phyloP scores from a whole-genome alignment of 805 yeast species.

The Kockiozyma suomiensis region DNA sequence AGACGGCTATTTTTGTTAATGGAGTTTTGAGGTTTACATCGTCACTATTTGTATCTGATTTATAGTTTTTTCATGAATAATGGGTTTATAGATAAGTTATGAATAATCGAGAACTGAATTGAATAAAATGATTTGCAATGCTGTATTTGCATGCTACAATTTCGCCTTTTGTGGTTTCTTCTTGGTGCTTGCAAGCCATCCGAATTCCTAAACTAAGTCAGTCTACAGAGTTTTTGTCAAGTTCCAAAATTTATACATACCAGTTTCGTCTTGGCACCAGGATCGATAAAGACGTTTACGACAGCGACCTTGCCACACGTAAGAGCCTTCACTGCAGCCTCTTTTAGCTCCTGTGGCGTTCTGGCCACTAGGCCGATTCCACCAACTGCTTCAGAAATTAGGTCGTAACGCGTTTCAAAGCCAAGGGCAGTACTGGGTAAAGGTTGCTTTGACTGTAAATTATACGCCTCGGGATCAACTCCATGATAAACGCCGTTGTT shows the following conservation, averaged over 20 bases:
- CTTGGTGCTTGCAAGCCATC: conserved; percentile 64
- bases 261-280: conserved; percentile 57
- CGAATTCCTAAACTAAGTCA: conserved; percentile 47
- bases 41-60: background rate
- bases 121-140: background rate
- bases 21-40: background rate
- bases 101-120: background rate
- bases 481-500: conserved; percentile 77
- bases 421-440: conserved; percentile 65
- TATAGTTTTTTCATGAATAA: background rate
- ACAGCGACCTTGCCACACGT: conserved; percentile 47
- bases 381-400: conserved; percentile 58
- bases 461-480: conserved; percentile 43
- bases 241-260: conserved; percentile 25
- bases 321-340: conserved; percentile 45
- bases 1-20: background rate
- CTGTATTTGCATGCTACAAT: background rate
- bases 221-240: background rate
- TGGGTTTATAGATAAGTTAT: background rate
- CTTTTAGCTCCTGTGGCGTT: conserved; percentile 47
- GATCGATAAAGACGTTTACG: conserved; percentile 63
- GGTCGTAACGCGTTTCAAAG: conserved; percentile 59
- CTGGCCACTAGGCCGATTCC: conserved; percentile 54
- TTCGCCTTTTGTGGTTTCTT: conserved; percentile 35
- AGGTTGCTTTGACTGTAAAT: conserved; percentile 34